Evolutionary conservation across 2,329 filamentous ascomycete species (phyloP).

Genomic region (Xylariaceae sp.): DNA sequence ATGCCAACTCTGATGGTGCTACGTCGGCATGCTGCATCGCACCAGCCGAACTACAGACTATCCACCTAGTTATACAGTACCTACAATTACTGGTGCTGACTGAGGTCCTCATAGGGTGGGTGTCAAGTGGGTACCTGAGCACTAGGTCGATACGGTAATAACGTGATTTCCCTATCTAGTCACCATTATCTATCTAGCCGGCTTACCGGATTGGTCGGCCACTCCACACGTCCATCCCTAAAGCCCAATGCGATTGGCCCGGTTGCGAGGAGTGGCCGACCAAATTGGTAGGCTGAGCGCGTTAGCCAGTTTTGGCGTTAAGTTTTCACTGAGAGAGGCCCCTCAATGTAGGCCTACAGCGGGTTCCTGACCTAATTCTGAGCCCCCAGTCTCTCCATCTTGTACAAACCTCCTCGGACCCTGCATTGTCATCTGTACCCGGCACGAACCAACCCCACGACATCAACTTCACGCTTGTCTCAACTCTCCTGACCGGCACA

Average conservation of each 20-base stretch:
- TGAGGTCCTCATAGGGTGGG: too few relatives aligned
- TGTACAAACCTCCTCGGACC: neutral
- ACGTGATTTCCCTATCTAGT: too few relatives aligned
- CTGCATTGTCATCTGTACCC: neutral
- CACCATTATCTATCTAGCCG: too few relatives aligned
- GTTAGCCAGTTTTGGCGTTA: neutral
- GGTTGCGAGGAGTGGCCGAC: neutral
- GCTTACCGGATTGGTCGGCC: neutral
- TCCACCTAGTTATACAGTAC: too few relatives aligned
- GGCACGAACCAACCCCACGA: neutral
- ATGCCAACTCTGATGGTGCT: too few relatives aligned
- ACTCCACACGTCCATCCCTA: neutral
- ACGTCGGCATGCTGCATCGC: too few relatives aligned
- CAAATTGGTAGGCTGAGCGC: neutral
- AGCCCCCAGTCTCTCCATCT: neutral
- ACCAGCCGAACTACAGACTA: too few relatives aligned
- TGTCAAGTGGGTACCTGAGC: too few relatives aligned
- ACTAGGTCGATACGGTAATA: too few relatives aligned
- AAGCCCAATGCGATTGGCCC: neutral
- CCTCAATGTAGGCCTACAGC: neutral
- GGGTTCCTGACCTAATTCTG: neutral
- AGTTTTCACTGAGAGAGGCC: neutral
- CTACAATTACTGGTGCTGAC: too few relatives aligned
- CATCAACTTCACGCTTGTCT: neutral
- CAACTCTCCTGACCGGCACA: conserved; percentile 6